Evolutionary conservation across 129 eudicot species (phyloP).

Genomic region (Dittrichia graveolens): DNA sequence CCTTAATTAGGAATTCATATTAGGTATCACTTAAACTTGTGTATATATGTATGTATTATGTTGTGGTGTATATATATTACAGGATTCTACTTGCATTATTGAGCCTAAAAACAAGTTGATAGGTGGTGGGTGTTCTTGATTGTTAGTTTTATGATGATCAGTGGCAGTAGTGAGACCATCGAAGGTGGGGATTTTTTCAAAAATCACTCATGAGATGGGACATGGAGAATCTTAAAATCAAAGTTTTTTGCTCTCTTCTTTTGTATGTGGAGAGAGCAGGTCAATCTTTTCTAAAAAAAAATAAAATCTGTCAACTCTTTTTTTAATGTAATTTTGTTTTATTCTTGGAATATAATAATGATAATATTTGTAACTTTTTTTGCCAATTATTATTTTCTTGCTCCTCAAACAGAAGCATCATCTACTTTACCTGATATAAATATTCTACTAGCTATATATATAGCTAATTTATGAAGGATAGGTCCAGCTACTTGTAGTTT

Average conservation of each 20-base stretch:
- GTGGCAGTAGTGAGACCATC: slow-evolving; percentile 37
- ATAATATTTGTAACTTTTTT: slow-evolving; percentile 19
- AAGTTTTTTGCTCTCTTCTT: slow-evolving; percentile 32
- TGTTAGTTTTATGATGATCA: slow-evolving; percentile 36
- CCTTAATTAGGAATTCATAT: not conserved
- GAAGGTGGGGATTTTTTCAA: slow-evolving; percentile 37
- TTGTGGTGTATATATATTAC: no score
- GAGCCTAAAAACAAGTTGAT: slow-evolving; percentile 13
- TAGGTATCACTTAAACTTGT: not conserved
- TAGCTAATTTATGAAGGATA: slow-evolving; percentile 23
- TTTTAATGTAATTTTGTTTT: slow-evolving; percentile 23
- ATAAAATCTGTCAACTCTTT: slow-evolving; percentile 54
- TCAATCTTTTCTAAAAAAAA: slow-evolving; percentile 54
- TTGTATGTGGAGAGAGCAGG: slow-evolving; percentile 54
- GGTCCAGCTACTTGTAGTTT: slow-evolving; percentile 31
- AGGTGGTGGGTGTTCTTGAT: slow-evolving; percentile 27
- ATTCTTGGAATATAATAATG: slow-evolving; percentile 30
- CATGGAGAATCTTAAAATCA: slow-evolving; percentile 52
- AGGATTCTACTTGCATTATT: not conserved
- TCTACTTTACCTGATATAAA: slow-evolving; percentile 23
- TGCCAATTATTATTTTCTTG: slow-evolving; percentile 34
- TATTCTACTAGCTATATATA: slow-evolving; percentile 10
- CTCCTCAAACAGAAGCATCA: slow-evolving; percentile 41
- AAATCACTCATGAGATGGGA: slow-evolving; percentile 56
- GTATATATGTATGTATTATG: no score